These are phyloP conservation scores for Sporothrix pseudoabietina DNA, from an alignment of 2,329 filamentous ascomycete genomes.

Conservation along the genomic window DNA sequence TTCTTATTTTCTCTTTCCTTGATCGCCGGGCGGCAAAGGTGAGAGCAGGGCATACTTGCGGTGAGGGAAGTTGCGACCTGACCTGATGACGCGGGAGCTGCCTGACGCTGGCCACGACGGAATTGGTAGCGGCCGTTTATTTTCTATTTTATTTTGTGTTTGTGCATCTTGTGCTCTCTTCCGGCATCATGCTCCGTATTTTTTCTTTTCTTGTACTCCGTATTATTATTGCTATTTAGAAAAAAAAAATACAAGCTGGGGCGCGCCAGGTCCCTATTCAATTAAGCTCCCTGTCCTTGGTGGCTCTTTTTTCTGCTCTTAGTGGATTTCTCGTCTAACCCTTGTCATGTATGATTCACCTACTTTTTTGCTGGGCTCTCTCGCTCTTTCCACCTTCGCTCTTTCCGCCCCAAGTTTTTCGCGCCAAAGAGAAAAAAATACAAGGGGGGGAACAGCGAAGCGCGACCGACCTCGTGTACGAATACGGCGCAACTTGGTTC, in stretches of 20 bases:
- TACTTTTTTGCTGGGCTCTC: conserved; percentile 17
- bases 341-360: conserved; percentile 28
- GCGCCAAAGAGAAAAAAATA: conserved; percentile 1
- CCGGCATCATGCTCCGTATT: not conserved
- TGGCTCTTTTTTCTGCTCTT: conserved; percentile 24
- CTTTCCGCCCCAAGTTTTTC: conserved; percentile 12
- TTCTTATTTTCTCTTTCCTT: not conserved
- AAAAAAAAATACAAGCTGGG: not conserved
- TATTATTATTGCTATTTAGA: not conserved
- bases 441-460: conserved; percentile 8
- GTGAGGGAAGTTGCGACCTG: conserved; percentile 25
- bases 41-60: conserved; percentile 13
- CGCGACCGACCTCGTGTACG: conserved; percentile 16
- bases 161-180: not conserved
- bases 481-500: not conserved
- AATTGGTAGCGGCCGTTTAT: not conserved
- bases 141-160: not conserved
- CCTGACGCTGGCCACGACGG: not conserved
- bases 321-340: conserved; percentile 20
- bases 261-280: conserved; percentile 7
- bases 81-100: conserved; percentile 18
- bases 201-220: not conserved
- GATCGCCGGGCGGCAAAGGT: conserved; percentile 15
- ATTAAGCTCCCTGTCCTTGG: conserved; percentile 29
- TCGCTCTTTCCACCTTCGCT: not conserved